These are phyloP conservation scores for Didymella arachidicola DNA, from an alignment of 2,329 filamentous ascomycete species.

Conservation along the genomic window DNA sequence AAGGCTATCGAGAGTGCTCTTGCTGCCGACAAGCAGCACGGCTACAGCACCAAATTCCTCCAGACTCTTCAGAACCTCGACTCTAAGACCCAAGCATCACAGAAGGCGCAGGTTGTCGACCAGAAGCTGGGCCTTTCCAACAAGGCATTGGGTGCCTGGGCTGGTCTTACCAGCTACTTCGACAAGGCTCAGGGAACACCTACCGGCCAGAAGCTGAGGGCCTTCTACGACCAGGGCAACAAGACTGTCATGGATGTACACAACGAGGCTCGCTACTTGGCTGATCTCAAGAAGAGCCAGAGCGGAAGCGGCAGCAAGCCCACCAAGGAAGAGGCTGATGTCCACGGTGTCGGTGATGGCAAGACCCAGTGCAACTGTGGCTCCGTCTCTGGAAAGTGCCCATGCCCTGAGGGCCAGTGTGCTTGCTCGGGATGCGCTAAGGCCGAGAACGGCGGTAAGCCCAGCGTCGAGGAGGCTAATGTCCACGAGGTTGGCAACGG, in stretches of 20 bases:
- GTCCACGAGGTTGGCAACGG: slow-evolving; percentile 53
- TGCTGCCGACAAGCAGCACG: slow-evolving; percentile 87
- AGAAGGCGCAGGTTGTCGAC: slow-evolving; percentile 85
- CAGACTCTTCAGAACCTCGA: slow-evolving; percentile 79
- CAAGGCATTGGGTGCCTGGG: slow-evolving; percentile 72
- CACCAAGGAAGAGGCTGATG: slow-evolving; percentile 47
- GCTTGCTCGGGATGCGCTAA: slow-evolving; percentile 58
- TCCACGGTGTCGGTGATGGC: slow-evolving; percentile 52
- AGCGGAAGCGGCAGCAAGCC: slow-evolving; percentile 25
- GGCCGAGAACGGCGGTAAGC: slow-evolving; percentile 32
- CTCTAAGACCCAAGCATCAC: slow-evolving; percentile 83
- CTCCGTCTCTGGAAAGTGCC: slow-evolving; percentile 53
- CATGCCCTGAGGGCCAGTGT: slow-evolving; percentile 57
- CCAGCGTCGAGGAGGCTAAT: slow-evolving; percentile 48
- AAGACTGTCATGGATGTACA: slow-evolving; percentile 96
- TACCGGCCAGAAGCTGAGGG: slow-evolving; percentile 84
- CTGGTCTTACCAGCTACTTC: slow-evolving; percentile 84
- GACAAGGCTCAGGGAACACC: slow-evolving; percentile 89
- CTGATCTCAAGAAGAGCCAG: slow-evolving; percentile 75
- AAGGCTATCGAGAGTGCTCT: slow-evolving; percentile 82
- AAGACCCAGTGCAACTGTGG: slow-evolving; percentile 60
- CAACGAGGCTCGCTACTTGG: slow-evolving; percentile 84
- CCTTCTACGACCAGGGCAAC: slow-evolving; percentile 84
- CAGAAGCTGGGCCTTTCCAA: slow-evolving; percentile 81
- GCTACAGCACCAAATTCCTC: slow-evolving; percentile 82